These are phyloP conservation scores for Uncinocarpus reesii DNA, from an alignment of 2,329 filamentous ascomycete species.

Conservation along the genomic window DNA sequence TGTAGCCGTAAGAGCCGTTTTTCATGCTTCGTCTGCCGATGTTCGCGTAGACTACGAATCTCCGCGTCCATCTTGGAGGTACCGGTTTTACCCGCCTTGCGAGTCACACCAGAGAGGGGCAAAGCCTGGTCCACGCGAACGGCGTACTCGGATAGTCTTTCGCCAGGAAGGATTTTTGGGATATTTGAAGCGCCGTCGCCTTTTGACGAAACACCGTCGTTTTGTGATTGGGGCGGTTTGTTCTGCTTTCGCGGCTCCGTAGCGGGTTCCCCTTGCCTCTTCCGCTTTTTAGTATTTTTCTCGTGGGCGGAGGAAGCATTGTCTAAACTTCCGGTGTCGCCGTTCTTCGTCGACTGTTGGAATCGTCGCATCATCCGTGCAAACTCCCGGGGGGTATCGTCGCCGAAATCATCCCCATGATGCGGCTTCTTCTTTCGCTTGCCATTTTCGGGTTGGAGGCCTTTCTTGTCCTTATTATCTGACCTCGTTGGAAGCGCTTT, in stretches of 20 bases:
- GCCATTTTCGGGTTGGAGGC: slow-evolving; percentile 24
- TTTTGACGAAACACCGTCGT: background rate
- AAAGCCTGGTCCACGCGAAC: slow-evolving; percentile 75
- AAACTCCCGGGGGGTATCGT: slow-evolving; percentile 86
- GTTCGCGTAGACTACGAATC: slow-evolving; percentile 36
- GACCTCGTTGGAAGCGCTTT: slow-evolving; percentile 49
- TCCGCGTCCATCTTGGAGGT: slow-evolving; percentile 14
- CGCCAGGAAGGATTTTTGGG: slow-evolving; percentile 70
- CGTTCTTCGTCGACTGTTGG: slow-evolving; percentile 10
- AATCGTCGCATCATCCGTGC: slow-evolving; percentile 60
- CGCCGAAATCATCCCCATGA: slow-evolving; percentile 31
- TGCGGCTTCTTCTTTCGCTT: slow-evolving; percentile 9
- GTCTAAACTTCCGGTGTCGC: background rate
- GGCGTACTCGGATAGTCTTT: slow-evolving; percentile 70
- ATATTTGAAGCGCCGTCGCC: slow-evolving; percentile 20
- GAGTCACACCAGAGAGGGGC: slow-evolving; percentile 61
- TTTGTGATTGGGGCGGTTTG: slow-evolving; percentile 2
- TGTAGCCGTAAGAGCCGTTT: slow-evolving; percentile 59
- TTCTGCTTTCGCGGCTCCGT: slow-evolving; percentile 7
- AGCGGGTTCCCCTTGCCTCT: slow-evolving; percentile 24
- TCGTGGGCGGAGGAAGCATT: slow-evolving; percentile 22
- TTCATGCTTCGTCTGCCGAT: slow-evolving; percentile 69
- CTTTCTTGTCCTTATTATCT: slow-evolving; percentile 29
- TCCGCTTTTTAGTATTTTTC: slow-evolving; percentile 41
- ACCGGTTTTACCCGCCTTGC: slow-evolving; percentile 39